Evolutionary conservation across 306 rosid genomes (phyloP), one percentile per base, ranked within the genome.

Genomic region (Amphicarpaea edgeworthii): DNA sequence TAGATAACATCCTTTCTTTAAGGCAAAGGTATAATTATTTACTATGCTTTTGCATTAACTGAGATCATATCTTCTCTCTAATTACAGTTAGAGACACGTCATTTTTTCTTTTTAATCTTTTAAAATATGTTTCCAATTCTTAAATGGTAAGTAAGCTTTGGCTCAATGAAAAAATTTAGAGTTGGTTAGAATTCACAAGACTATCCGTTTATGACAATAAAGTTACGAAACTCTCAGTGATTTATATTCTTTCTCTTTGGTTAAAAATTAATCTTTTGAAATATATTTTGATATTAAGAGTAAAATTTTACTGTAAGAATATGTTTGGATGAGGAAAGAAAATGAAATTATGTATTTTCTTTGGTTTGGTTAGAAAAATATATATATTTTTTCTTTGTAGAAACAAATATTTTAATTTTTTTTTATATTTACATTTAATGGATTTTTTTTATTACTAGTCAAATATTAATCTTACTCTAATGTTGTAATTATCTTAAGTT

Each of bases 11-110:
- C 64, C 57, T 74, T 67, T 38, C 63, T 8, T 40, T 50, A 15
- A 49, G 45, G 0, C 32, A 32, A 30, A 64, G 14, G 1, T 51
- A 64, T 12, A 12, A 59, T n/a, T 66, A 5, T 53, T 79, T 51
- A 8, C 59, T 61, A 14, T 49, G 5, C 28, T 54, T 26, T 26
- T 28, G 30, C 42, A 26, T 63, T 79, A 28, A 72, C 30, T 62
- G 6, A 12, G 38, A 32, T 19, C 28, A 19, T 49, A 28, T 43
- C 15, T 37, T 4, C 20, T 53, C 24, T 34, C 34, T 30, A 58
- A 14, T 58, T 17, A 51, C 19, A 12, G 26, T 19, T 7, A 16
- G 11, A 47, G 19, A 14, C 19, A 46, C 23, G 7, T 49, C 23
- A 7, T 0, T 6, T 49, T 49, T 49, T n/a, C 20, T 50, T 17